phyloP scores from a whole-genome alignment of 805 yeast species.

The Ogataea naganishii region DNA sequence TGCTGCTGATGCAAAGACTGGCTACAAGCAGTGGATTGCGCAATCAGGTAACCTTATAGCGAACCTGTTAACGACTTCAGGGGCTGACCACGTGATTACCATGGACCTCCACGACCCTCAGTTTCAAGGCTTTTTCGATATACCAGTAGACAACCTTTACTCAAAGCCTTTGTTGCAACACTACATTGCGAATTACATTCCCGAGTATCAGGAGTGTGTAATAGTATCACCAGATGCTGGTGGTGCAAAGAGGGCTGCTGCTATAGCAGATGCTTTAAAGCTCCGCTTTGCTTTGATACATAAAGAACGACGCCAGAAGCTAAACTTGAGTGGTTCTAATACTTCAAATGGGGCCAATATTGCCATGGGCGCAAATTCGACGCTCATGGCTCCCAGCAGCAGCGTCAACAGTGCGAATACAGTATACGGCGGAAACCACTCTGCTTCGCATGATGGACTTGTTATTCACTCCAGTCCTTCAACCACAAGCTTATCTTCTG shows the following conservation, averaged over 20 bases:
- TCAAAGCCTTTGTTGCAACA: conserved; percentile 83
- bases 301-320: conserved; percentile 69
- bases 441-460: conserved; percentile 1
- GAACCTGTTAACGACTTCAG: conserved; percentile 78
- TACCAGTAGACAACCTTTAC: conserved; percentile 91
- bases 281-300: conserved; percentile 91
- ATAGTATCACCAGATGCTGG: conserved; percentile 98
- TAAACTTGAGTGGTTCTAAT: conserved; percentile 18
- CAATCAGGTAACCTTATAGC: conserved; percentile 93
- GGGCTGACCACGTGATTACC: conserved; percentile 93
- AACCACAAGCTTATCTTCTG: conserved; percentile 8
- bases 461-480: conserved; percentile 11
- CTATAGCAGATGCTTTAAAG: conserved; percentile 83
- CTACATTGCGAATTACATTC: conserved; percentile 69
- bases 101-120: conserved; percentile 98
- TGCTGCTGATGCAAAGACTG: conserved; percentile 36
- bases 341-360: conserved; percentile 7
- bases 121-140: conserved; percentile 94
- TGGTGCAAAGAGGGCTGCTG: conserved; percentile 96
- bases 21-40: conserved; percentile 91
- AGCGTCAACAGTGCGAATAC: not conserved
- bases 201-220: conserved; percentile 76
- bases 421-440: not conserved
- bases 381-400: conserved; percentile 3
- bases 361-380: conserved; percentile 14